Evolutionary conservation across 2,329 filamentous ascomycete species (phyloP).

Genomic region (Cadophora sp.): DNA sequence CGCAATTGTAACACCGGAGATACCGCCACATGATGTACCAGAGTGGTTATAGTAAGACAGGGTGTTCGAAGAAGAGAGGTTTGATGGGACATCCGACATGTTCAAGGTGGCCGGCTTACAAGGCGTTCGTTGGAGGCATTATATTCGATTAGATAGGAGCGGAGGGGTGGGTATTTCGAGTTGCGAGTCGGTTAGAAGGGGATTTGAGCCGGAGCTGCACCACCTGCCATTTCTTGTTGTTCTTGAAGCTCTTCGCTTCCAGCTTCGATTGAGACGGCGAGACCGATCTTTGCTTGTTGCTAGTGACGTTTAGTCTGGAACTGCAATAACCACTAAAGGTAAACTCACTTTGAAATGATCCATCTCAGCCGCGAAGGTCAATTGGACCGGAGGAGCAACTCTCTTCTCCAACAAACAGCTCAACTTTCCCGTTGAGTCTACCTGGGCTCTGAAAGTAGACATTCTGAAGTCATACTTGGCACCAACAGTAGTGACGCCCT

Average conservation of each 20-base stretch:
- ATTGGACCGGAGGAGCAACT: constrained; percentile 87
- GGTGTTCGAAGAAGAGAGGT: constrained; percentile 36
- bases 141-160: constrained; percentile 41
- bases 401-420: constrained; percentile 94
- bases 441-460: constrained; percentile 93
- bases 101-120: constrained; percentile 32
- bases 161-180: constrained; percentile 32
- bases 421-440: constrained; percentile 94
- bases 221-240: constrained; percentile 70
- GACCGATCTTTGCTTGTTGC: constrained; percentile 94
- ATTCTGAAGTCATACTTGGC: constrained; percentile 98
- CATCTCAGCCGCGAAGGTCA: constrained; percentile 96
- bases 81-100: constrained; percentile 30
- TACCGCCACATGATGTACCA: constrained; percentile 26
- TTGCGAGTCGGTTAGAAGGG: constrained; percentile 61
- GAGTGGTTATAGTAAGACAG: constrained; percentile 42
- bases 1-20: constrained; percentile 27
- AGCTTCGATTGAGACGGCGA: constrained; percentile 91
- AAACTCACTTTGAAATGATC: constrained; percentile 89
- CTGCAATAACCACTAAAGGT: background rate
- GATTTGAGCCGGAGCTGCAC: constrained; percentile 56
- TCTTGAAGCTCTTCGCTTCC: constrained; percentile 86
- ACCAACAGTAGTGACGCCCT: constrained; percentile 89
- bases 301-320: constrained; percentile 52
- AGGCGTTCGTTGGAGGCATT: constrained; percentile 36